These are phyloP conservation scores for Pachyrhizus erosus DNA, from an alignment of 306 rosid genomes.

Conservation along the genomic window DNA sequence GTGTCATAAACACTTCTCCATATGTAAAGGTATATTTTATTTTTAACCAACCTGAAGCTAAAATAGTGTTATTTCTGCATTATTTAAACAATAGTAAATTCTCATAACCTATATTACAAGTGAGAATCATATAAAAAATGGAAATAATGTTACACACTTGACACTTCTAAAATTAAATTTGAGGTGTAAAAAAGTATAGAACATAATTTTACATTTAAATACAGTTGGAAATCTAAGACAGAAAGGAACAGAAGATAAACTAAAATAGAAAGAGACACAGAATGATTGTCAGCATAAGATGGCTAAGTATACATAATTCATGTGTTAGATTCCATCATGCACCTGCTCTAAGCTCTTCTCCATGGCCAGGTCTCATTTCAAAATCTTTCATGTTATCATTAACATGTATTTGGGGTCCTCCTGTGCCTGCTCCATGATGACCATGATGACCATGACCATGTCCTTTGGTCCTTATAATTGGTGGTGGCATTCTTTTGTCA, in stretches of 20 bases:
- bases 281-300: constrained; percentile 2
- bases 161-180: not conserved
- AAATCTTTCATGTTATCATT: constrained; percentile 51
- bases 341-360: constrained; percentile 48
- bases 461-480: constrained; percentile 43
- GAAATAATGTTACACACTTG: not conserved
- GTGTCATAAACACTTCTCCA: too few species aligned
- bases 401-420: constrained; percentile 34
- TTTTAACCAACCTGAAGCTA: not conserved
- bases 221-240: constrained; percentile 3
- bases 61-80: not conserved
- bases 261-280: not conserved
- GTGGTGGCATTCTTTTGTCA: constrained; percentile 57
- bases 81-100: too few species aligned
- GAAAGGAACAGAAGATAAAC: not conserved
- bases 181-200: not conserved
- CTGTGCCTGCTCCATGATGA: constrained; percentile 35
- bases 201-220: constrained; percentile 30
- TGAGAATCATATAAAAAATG: not conserved
- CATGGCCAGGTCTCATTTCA: constrained; percentile 51
- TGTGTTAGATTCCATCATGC: constrained; percentile 28
- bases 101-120: not conserved
- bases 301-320: not conserved
- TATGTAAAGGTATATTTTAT: not conserved
- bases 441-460: not conserved